Evolutionary conservation across 2,329 filamentous ascomycete genomes (phyloP).

Genomic region (Fusarium sp.): DNA sequence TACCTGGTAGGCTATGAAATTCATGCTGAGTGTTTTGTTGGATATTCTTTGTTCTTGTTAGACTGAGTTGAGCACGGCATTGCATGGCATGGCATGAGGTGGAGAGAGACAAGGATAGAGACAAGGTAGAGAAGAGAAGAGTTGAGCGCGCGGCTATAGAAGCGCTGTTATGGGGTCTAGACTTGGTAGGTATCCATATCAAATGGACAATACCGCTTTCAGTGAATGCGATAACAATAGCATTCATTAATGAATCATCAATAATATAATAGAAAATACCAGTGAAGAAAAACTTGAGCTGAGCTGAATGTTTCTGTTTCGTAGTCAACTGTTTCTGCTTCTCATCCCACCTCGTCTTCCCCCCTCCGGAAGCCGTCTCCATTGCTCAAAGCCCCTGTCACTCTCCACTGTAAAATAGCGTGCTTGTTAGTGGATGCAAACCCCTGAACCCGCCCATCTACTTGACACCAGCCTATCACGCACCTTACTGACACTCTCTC

Average conservation of each 20-base stretch:
- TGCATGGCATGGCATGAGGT: conserved; percentile 1
- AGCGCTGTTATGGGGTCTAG: conserved; percentile 3
- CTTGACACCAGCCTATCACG: neutral
- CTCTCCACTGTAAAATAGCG: conserved; percentile 15
- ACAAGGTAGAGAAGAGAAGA: neutral
- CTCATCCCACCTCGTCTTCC: no score
- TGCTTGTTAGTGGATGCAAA: conserved; percentile 6
- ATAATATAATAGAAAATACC: neutral
- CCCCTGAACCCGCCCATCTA: conserved; percentile 14
- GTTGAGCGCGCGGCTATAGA: conserved; percentile 25
- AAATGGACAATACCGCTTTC: neutral
- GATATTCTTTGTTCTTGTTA: conserved; percentile 11
- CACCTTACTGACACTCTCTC: neutral
- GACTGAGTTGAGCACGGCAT: neutral
- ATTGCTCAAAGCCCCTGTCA: neutral
- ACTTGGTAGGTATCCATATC: neutral
- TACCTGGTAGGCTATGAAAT: neutral
- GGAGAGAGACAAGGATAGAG: neutral
- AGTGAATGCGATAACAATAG: neutral
- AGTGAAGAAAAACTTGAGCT: neutral
- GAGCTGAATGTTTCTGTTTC: conserved; percentile 18
- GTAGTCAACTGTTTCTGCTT: conserved; percentile 23
- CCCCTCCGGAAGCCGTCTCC: conserved; percentile 16
- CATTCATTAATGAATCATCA: neutral
- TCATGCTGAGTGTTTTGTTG: conserved; percentile 10